These are phyloP conservation scores for Suhomyces taliae DNA, from an alignment of 1,139 yeast genomes.

Conservation along the genomic window DNA sequence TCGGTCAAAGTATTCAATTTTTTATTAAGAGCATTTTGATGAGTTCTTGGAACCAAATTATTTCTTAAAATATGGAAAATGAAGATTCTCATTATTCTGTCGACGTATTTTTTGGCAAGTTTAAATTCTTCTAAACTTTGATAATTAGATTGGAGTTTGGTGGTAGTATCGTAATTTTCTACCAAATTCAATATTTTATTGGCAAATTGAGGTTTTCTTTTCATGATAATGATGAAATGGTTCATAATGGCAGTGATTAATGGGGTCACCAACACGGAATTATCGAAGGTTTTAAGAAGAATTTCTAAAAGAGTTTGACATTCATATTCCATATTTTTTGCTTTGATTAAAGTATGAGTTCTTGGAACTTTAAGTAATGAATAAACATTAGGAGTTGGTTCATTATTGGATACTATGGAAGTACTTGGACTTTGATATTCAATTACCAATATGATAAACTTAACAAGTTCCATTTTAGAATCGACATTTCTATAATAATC, in stretches of 20 bases:
- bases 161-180: constrained; percentile 37
- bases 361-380: constrained; percentile 61
- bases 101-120: constrained; percentile 42
- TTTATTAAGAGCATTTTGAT: constrained; percentile 29
- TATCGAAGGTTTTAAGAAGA: constrained; percentile 54
- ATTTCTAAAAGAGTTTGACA: constrained; percentile 69
- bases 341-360: constrained; percentile 67
- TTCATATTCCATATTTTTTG: constrained; percentile 61
- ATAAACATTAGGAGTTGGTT: constrained; percentile 27
- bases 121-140: constrained; percentile 46
- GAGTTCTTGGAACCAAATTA: constrained; percentile 35
- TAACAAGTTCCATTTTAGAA: constrained; percentile 64
- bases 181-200: constrained; percentile 39
- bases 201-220: constrained; percentile 57
- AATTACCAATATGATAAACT: constrained; percentile 70
- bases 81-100: constrained; percentile 39
- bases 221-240: constrained; percentile 52
- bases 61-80: constrained; percentile 36
- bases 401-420: constrained; percentile 17
- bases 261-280: constrained; percentile 56
- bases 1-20: constrained; percentile 31
- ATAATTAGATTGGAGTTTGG: constrained; percentile 46
- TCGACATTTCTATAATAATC: constrained; percentile 52
- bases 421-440: constrained; percentile 64
- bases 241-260: constrained; percentile 56